phyloP scores from a whole-genome alignment of 2,329 filamentous ascomycete genomes.

The Claviceps sorghi region DNA sequence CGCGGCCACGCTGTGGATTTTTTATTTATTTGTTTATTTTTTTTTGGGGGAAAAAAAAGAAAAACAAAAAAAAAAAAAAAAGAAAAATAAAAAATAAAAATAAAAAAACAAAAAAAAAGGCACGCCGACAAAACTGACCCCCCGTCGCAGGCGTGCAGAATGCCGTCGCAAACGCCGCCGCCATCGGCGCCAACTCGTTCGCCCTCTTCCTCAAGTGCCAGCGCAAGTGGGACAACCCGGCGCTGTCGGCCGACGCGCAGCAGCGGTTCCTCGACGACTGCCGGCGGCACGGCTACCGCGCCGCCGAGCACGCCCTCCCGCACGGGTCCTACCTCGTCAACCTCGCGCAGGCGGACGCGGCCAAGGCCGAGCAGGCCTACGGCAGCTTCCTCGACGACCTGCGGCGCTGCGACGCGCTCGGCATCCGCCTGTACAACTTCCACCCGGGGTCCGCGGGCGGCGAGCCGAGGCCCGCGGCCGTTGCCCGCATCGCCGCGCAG shows the following conservation, averaged over 20 bases:
- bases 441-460: constrained; percentile 77
- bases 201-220: constrained; percentile 94
- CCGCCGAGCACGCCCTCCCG: constrained; percentile 61
- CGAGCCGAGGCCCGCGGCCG: constrained; percentile 50
- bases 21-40: neutral
- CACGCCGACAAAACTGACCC: no score
- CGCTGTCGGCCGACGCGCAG: constrained; percentile 52
- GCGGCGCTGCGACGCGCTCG: constrained; percentile 66
- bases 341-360: constrained; percentile 67
- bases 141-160: constrained; percentile 63
- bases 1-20: no score
- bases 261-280: constrained; percentile 57
- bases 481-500: constrained; percentile 63
- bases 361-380: constrained; percentile 77
- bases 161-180: constrained; percentile 58
- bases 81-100: no score
- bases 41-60: no score
- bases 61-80: no score
- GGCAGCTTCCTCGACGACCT: constrained; percentile 78
- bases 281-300: constrained; percentile 55
- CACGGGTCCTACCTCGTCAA: constrained; percentile 97
- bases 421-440: constrained; percentile 93
- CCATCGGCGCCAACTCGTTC: constrained; percentile 84
- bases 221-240: constrained; percentile 81
- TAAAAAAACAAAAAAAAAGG: no score